phyloP scores from a whole-genome alignment of 2,329 filamentous ascomycete genomes.

The Samsoniella hepiali region DNA sequence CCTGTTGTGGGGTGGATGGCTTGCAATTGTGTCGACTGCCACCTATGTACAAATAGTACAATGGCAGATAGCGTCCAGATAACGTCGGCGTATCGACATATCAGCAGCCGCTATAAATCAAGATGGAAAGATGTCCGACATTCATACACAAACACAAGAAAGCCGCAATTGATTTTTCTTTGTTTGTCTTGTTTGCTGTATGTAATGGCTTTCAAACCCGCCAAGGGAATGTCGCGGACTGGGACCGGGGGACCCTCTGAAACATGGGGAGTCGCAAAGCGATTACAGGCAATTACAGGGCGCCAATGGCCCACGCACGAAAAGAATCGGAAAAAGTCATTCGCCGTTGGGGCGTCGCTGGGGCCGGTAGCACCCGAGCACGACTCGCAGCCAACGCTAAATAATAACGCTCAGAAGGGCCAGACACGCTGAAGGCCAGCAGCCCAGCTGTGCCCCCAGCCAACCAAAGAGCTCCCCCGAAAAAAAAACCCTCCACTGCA shows the following conservation, averaged over 20 bases:
- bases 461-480: slow-evolving; percentile 10
- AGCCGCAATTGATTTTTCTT: slow-evolving; percentile 36
- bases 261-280: background rate
- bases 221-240: background rate
- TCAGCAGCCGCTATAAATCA: too few species aligned
- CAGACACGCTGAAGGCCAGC: background rate
- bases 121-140: too few species aligned
- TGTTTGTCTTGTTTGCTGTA: slow-evolving; percentile 32
- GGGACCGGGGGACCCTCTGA: background rate
- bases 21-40: too few species aligned
- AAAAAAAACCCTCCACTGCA: slow-evolving; percentile 15
- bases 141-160: background rate
- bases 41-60: too few species aligned
- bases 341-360: slow-evolving; percentile 7
- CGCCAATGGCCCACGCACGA: slow-evolving; percentile 17
- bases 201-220: background rate
- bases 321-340: slow-evolving; percentile 18
- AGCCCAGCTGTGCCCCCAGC: background rate
- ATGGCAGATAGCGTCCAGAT: too few species aligned
- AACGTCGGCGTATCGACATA: background rate
- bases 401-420: background rate
- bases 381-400: background rate
- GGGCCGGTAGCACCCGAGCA: slow-evolving; percentile 19
- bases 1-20: too few species aligned
- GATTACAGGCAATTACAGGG: background rate